phyloP scores from a whole-genome alignment of 192 early-diverging fungal species.

The Linnemannia elongata region DNA sequence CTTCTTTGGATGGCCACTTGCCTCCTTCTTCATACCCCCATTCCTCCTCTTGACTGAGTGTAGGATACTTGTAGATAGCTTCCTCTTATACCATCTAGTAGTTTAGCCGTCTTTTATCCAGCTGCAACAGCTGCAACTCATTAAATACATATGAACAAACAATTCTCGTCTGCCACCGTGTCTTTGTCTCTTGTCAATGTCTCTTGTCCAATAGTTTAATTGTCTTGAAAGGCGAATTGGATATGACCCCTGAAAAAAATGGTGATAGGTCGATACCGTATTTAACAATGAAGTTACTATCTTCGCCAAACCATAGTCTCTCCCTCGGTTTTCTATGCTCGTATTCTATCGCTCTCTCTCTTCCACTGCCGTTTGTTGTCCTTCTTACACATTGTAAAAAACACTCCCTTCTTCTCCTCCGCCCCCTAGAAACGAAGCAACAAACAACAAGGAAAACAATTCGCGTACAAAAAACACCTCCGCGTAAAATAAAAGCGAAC shows the following conservation, averaged over 20 bases:
- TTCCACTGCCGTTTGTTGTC: no score
- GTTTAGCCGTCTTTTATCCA: not conserved
- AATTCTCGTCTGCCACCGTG: not conserved
- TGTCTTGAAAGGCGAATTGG: not conserved
- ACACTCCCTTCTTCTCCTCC: no score
- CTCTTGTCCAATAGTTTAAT: not conserved
- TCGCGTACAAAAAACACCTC: no score
- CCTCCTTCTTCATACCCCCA: not conserved
- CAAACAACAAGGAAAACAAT: no score
- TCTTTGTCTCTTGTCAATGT: not conserved
- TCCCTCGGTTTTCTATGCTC: no score
- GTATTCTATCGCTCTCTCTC: no score
- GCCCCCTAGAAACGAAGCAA: no score
- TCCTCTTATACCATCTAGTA: not conserved
- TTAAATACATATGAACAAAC: not conserved
- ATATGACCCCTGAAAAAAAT: no score
- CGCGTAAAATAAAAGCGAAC: not conserved
- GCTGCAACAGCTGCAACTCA: not conserved
- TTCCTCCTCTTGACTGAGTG: constrained; percentile 10
- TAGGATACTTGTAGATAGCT: constrained; percentile 10
- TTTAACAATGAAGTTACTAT: no score
- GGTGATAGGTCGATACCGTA: no score
- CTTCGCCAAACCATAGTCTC: no score
- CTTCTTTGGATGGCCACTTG: not conserved
- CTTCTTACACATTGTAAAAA: no score